Base-by-base conservation (phyloP, 1,284 basidiomycete genomes). In the Trichosporon sp. region DNA sequence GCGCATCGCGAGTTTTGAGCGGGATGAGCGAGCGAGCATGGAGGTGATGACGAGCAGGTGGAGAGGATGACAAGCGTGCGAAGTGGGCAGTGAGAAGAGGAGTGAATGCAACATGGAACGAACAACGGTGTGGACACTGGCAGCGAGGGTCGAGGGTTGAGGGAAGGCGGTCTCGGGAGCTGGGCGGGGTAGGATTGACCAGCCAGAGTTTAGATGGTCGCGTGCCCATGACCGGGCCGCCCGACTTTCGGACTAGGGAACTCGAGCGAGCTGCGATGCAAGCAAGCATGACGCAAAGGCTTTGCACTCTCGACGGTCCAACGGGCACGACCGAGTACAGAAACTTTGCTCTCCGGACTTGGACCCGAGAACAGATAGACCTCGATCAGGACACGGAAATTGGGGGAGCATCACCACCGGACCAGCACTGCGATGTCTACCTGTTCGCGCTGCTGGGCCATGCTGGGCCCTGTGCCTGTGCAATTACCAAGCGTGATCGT, bases 71-170 rank as follows among this genome's bases (percentile, higher is more conserved):
- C 2, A 40, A 16, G 64, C 64, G 46, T 46, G 64, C 21, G 19
- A 46, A 46, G 64, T 65, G 64, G 40, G 64, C 64, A 65, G 16
- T 38, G 38, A 65, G 64, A 31, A 65, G 40, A 65, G 38, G 31
- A 35, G 59, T 37, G 59, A 35, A 63, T 63, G 59, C 59, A 63
- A 35, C 10, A 35, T 63, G 31, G 16, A 14, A 35, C 59, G 59
- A 54, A 19, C 51, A 21, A 21, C 61, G 59, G 21, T 63, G 59
- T 70, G 43, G 69, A 46, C 14, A 66, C 32, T 43, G 19, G 35
- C 14, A 5, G 8, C n/a, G 63, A 16, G 46, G 8, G 37, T 40
- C 7, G 63, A 37, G n/a, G 21, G 38, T 65, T 40, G 37, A 43
- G 35, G 63, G 32, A n/a, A 40, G 64, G 38, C 37, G 64, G 64